Conservation (phyloP, 176 grass and related monocot genomes). For the Phyllostachys edulis region DNA sequence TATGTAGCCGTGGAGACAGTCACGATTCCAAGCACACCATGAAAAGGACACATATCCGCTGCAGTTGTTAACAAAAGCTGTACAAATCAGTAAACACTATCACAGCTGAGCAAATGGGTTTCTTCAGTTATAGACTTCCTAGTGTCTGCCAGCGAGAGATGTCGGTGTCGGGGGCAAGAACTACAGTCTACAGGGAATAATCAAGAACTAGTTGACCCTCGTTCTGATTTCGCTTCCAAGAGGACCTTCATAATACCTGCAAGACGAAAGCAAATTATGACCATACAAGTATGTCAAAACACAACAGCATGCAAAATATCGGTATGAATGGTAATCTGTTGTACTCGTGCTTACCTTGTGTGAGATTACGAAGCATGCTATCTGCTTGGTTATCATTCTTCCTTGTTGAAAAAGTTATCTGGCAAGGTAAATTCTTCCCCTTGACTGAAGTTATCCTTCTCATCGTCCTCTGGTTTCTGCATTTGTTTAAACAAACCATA, state of each 20-base stretch:
- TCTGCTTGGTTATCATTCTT: constrained; percentile 42
- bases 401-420: constrained; percentile 57
- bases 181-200: neutral
- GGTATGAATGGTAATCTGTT: neutral
- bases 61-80: neutral
- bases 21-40: neutral
- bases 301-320: neutral
- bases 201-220: neutral
- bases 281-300: neutral
- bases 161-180: neutral
- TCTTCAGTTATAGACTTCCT: neutral
- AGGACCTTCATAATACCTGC: neutral
- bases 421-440: constrained; percentile 85
- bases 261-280: neutral
- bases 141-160: neutral
- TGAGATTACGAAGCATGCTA: neutral
- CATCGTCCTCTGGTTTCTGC: constrained; percentile 90
- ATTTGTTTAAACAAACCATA: neutral
- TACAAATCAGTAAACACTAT: constrained; percentile 22
- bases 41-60: neutral
- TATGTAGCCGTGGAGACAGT: neutral
- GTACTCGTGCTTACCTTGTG: neutral
- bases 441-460: constrained; percentile 58
- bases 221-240: neutral
- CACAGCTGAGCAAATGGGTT: neutral